These are phyloP conservation scores for Wickerhamiella slavikovae DNA, from an alignment of 805 yeast genomes.

Conservation along the genomic window DNA sequence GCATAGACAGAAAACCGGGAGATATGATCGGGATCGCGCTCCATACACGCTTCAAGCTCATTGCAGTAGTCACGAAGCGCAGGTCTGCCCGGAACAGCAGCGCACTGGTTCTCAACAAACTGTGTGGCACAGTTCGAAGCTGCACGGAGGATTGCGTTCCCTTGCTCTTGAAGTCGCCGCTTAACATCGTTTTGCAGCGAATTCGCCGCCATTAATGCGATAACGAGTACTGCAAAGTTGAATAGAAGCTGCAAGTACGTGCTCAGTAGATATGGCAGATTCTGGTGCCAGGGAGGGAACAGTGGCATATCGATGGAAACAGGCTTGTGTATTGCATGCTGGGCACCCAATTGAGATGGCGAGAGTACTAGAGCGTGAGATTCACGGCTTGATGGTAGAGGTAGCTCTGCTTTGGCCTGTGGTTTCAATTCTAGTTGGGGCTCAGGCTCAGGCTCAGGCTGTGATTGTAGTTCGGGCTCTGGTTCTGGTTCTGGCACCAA, in stretches of 20 bases:
- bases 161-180: constrained; percentile 35
- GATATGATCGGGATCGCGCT: constrained; percentile 40
- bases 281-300: constrained; percentile 15
- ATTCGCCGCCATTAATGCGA: constrained; percentile 27
- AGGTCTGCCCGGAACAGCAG: constrained; percentile 38
- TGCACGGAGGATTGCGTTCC: constrained; percentile 33
- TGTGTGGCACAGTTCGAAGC: constrained; percentile 46
- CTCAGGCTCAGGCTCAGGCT: no score
- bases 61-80: constrained; percentile 50
- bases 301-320: constrained; percentile 11
- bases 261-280: constrained; percentile 32
- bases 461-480: no score
- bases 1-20: constrained; percentile 53
- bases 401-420: no score
- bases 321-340: constrained; percentile 2
- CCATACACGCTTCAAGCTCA: constrained; percentile 64
- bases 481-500: no score
- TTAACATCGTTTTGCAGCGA: constrained; percentile 49
- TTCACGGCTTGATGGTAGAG: background rate
- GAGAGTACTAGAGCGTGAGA: constrained; percentile 1
- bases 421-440: no score
- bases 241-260: constrained; percentile 44
- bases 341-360: constrained; percentile 6
- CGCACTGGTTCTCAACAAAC: constrained; percentile 50
- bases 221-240: constrained; percentile 28